Evolutionary conservation across 345 rosid genomes (phyloP).

Genomic region (Carallia brachiata): DNA sequence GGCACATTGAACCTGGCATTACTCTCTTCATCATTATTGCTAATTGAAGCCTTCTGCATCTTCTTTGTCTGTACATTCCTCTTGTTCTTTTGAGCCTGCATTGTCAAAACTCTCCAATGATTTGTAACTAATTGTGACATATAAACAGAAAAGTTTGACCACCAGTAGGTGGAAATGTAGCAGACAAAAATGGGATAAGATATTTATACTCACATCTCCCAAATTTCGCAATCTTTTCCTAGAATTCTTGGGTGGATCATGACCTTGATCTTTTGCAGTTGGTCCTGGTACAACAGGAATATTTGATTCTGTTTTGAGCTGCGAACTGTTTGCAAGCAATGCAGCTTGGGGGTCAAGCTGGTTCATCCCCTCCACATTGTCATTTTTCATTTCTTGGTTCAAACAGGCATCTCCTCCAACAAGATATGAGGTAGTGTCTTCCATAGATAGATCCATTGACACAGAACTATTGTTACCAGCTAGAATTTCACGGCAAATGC

Average conservation of each 20-base stretch:
- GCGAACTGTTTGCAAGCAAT: slow-evolving; percentile 20
- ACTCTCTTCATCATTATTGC: slow-evolving; percentile 38
- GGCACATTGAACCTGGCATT: slow-evolving; percentile 28
- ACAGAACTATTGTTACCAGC: slow-evolving; percentile 26
- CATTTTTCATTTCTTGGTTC: slow-evolving; percentile 35
- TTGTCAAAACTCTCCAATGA: neutral
- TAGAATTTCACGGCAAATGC: slow-evolving; percentile 31
- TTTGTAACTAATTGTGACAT: no score
- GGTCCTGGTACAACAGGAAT: slow-evolving; percentile 25
- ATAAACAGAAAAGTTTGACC: neutral
- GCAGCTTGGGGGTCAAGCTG: slow-evolving; percentile 24
- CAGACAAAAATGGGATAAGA: neutral
- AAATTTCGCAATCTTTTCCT: slow-evolving; percentile 55
- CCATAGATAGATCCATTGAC: slow-evolving; percentile 40
- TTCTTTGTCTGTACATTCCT: slow-evolving; percentile 39
- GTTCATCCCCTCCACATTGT: slow-evolving; percentile 34
- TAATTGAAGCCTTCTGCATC: slow-evolving; percentile 27
- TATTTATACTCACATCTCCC: slow-evolving; percentile 47
- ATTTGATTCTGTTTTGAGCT: slow-evolving; percentile 25
- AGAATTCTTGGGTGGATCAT: slow-evolving; percentile 28
- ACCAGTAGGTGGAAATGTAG: neutral
- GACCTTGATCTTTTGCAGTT: slow-evolving; percentile 31
- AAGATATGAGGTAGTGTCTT: slow-evolving; percentile 38
- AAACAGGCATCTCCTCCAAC: slow-evolving; percentile 35
- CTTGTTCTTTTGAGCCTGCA: slow-evolving; percentile 44